A percentile compares a stretch with the other conserved stretches of the same genome.
phyloP scores from a whole-genome alignment of 495 filamentous ascomycete genomes.

The Usnea hakonensis region DNA sequence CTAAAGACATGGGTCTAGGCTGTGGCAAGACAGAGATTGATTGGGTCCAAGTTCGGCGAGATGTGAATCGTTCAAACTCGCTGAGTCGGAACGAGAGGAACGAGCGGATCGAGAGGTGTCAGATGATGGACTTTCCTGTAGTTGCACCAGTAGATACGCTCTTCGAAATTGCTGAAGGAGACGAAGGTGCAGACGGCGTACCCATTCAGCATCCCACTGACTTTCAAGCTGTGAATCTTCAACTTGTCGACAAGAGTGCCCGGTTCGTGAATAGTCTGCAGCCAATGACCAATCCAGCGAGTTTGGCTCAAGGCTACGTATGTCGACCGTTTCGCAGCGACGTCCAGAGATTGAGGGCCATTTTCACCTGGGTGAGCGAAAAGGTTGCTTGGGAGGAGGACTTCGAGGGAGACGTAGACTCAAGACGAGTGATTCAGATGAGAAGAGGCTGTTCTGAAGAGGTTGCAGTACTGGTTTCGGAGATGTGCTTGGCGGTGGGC shows the following conservation, averaged over 20 bases:
- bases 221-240: conserved; percentile 69
- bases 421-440: conserved; percentile 71
- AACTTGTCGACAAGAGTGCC: conserved; percentile 88
- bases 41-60: conserved; percentile 92
- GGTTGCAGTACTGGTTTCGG: conserved; percentile 75
- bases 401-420: conserved; percentile 71
- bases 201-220: conserved; percentile 77
- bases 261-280: conserved; percentile 87
- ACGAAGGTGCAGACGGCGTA: conserved; percentile 78
- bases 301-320: conserved; percentile 82
- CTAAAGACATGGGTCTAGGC: conserved; percentile 60
- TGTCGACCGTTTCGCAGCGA: conserved; percentile 94
- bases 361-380: conserved; percentile 95
- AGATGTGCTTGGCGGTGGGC: conserved; percentile 91
- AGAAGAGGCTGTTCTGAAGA: conserved; percentile 85
- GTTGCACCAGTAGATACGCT: conserved; percentile 84
- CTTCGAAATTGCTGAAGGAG: conserved; percentile 76
- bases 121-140: conserved; percentile 88
- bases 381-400: conserved; percentile 96
- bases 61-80: conserved; percentile 91
- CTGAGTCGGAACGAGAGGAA: conserved; percentile 78
- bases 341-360: conserved; percentile 83
- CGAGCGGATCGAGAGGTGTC: conserved; percentile 82
- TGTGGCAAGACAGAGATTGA: conserved; percentile 51
- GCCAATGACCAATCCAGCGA: conserved; percentile 75